Conservation (phyloP, 2,329 filamentous ascomycete species). For the Phialophora macrospora region DNA sequence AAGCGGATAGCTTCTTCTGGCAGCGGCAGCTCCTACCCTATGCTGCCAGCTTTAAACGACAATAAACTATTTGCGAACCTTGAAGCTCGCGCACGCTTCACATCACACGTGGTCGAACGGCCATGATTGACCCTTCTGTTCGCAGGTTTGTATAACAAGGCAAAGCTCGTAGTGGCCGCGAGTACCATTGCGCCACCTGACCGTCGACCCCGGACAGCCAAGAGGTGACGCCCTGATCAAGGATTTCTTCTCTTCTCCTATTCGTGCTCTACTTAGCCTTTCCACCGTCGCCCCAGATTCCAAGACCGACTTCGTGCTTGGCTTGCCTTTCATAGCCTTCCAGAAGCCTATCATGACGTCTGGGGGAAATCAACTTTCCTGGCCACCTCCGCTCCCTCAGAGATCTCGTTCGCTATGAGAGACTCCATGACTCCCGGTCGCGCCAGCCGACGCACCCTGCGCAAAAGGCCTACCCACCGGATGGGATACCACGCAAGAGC, state of each 20-base stretch:
- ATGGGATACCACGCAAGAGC: slow-evolving; percentile 6
- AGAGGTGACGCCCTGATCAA: slow-evolving; percentile 8
- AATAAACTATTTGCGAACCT: not conserved
- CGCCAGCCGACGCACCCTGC: slow-evolving; percentile 8
- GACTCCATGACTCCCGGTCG: slow-evolving; percentile 12
- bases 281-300: slow-evolving; percentile 15
- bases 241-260: not conserved
- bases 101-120: not conserved
- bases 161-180: not conserved
- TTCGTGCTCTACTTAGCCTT: slow-evolving; percentile 6
- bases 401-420: not conserved
- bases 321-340: slow-evolving; percentile 8
- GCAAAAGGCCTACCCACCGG: slow-evolving; percentile 13
- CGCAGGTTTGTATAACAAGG: not conserved
- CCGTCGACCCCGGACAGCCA: slow-evolving; percentile 15
- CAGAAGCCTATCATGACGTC: slow-evolving; percentile 13
- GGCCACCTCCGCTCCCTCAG: not conserved
- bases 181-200: not conserved
- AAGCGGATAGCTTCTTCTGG: slow-evolving; percentile 13
- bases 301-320: slow-evolving; percentile 18
- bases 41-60: not conserved
- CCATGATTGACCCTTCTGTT: not conserved
- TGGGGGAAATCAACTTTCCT: slow-evolving; percentile 1
- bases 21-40: not conserved
- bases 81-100: not conserved